Conservation (phyloP, 768 basidiomycete genomes). For the Arthromyces matolae region DNA sequence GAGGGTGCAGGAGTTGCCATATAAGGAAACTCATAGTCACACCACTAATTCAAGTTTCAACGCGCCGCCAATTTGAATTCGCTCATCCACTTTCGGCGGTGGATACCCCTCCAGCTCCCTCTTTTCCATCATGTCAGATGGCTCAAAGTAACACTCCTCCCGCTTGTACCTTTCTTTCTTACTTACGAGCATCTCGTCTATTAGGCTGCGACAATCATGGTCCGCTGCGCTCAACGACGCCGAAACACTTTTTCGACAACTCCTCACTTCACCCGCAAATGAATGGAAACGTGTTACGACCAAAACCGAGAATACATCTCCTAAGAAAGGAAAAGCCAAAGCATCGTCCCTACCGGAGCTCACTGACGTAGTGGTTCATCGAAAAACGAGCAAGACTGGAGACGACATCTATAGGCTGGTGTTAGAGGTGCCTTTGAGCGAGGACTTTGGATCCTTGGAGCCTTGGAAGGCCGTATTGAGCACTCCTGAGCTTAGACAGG, state of each 20-base stretch:
- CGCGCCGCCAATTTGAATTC: slow-evolving; percentile 3
- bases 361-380: slow-evolving; percentile 74
- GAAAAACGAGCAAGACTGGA: slow-evolving; percentile 62
- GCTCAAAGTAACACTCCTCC: slow-evolving; percentile 56
- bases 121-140: slow-evolving; percentile 46
- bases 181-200: background rate
- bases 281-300: slow-evolving; percentile 81
- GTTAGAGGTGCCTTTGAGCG: slow-evolving; percentile 69
- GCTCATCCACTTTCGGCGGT: too few relatives aligned
- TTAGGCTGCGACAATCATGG: slow-evolving; percentile 84
- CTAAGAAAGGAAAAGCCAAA: slow-evolving; percentile 62
- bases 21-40: slow-evolving; percentile 7
- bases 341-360: slow-evolving; percentile 52
- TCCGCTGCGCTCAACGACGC: slow-evolving; percentile 69
- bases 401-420: slow-evolving; percentile 80
- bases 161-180: background rate
- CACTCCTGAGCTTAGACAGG: slow-evolving; percentile 83
- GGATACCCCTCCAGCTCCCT: too few relatives aligned
- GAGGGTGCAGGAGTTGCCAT: slow-evolving; percentile 1
- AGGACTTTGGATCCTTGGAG: slow-evolving; percentile 63
- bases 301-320: slow-evolving; percentile 33
- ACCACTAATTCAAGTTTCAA: slow-evolving; percentile 1
- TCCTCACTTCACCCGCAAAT: slow-evolving; percentile 65
- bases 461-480: slow-evolving; percentile 77
- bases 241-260: slow-evolving; percentile 71